phyloP scores from a whole-genome alignment of 768 basidiomycete genomes.

The Kwoniella botswanensis region DNA sequence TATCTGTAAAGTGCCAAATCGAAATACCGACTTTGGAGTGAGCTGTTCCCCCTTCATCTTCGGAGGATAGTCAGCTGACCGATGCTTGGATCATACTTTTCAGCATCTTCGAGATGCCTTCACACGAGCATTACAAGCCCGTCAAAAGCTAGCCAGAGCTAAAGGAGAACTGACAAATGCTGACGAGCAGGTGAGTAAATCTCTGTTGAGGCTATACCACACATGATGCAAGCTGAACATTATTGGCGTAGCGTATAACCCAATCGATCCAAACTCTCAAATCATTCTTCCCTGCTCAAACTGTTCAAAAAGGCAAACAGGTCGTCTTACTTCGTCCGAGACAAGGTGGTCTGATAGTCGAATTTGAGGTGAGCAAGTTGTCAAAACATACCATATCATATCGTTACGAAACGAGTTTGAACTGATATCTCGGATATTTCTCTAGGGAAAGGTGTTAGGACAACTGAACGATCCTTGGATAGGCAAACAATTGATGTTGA shows the following conservation, averaged over 20 bases:
- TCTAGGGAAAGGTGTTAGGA: constrained; percentile 52
- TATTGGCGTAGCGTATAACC: constrained; percentile 38
- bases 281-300: constrained; percentile 56
- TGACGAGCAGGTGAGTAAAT: constrained; percentile 50
- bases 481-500: constrained; percentile 55
- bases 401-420: too few relatives aligned
- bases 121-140: constrained; percentile 57
- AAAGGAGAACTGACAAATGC: constrained; percentile 39
- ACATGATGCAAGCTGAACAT: background rate
- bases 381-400: too few relatives aligned
- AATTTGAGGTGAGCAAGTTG: constrained; percentile 45
- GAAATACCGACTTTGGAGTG: constrained; percentile 58
- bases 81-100: background rate
- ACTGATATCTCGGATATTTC: too few relatives aligned
- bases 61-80: background rate
- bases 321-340: constrained; percentile 52
- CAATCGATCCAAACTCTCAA: constrained; percentile 55
- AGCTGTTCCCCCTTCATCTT: constrained; percentile 10
- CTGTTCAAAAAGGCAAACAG: constrained; percentile 54
- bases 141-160: constrained; percentile 56
- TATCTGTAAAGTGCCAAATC: constrained; percentile 53
- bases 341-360: constrained; percentile 50
- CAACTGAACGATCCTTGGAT: constrained; percentile 51
- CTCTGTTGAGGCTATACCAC: background rate
- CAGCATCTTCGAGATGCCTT: constrained; percentile 60